These are phyloP conservation scores for Xylaria castorea DNA, from an alignment of 495 filamentous ascomycete genomes.

Conservation along the genomic window DNA sequence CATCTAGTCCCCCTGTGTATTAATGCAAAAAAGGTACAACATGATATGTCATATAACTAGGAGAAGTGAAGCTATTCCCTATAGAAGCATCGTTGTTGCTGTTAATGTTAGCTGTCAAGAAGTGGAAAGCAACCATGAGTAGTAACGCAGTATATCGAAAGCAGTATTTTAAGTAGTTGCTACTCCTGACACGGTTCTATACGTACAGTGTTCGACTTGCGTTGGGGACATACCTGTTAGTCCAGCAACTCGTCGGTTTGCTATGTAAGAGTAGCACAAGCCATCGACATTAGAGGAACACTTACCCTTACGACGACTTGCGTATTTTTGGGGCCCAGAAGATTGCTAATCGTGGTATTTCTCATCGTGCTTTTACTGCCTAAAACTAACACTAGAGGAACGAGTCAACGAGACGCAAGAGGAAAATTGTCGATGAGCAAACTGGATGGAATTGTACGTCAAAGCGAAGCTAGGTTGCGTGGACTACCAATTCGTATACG, in stretches of 20 bases:
- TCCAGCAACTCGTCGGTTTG: not conserved
- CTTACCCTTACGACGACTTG: not conserved
- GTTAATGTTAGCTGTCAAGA: not conserved
- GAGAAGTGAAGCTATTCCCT: not conserved
- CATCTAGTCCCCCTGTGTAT: not conserved
- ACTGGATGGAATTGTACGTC: not conserved
- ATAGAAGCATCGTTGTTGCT: not conserved
- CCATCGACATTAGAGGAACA: not conserved
- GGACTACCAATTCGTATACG: not conserved
- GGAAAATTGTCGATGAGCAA: not conserved
- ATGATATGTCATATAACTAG: not conserved
- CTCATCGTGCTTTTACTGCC: not conserved
- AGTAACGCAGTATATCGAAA: not conserved
- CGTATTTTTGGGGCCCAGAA: not conserved
- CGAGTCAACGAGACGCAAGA: not conserved
- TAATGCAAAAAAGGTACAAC: not conserved
- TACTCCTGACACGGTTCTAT: too few relatives aligned
- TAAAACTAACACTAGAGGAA: not conserved
- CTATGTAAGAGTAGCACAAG: not conserved
- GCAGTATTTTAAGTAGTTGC: too few relatives aligned
- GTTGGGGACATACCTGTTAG: not conserved
- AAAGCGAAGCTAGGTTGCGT: not conserved
- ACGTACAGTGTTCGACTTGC: not conserved
- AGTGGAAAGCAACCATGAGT: not conserved
- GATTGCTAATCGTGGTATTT: too few relatives aligned